Base-by-base conservation (phyloP, 2,329 filamentous ascomycete species). In the Aureobasidium melanogenum region DNA sequence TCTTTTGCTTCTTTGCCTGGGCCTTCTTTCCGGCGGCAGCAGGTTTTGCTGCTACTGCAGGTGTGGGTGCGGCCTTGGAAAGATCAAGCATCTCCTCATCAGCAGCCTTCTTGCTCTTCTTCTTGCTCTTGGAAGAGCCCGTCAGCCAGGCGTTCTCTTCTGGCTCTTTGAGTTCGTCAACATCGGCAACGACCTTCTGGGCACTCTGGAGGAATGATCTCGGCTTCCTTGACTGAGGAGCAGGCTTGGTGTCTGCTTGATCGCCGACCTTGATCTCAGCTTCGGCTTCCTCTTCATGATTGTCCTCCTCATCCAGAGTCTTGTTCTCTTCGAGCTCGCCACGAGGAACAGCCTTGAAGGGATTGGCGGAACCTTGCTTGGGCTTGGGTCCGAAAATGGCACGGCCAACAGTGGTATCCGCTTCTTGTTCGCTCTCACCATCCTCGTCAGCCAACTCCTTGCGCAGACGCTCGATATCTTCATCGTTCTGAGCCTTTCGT, bases 401-500 rank as follows among this genome's bases (percentile, higher is more conserved):
- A 64, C 93, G 85, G 14, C 92, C 92, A 55, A 87, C 76, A 63
- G 87, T 79, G 3, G 76, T 74, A 51, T 82, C 80, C 36, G 84
- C 83, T 46, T 80, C 77, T 6, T 77, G 76, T n/a, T 78, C 77
- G 1, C 34, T 76, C 79, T 66, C 73, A 5, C 84, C 86, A 30
- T 86, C 85, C 44, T 83, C 82, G 2, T 80, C 81, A 54, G 79
- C 79, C 24, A 97, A 78, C 51, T 93, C 88, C 61, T 84, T 84
- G 52, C 86, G 82, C 52, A 97, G 66, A 8, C 66, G 66, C 58
- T 74, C 71, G 36, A 77, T 68, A 9, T 90, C 83, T 61, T 89
- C 88, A 67, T 96, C 89, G 67, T 97, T 97, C 62, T 85, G 83
- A 64, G 87, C 84, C 73, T 87, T 91, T 68, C 85, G 85, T 39